Percentiles rank a stretch among this genome's conserved stretches.
phyloP scores from a whole-genome alignment of 164 flowering plant species.

The Stephania yunnanensis region DNA sequence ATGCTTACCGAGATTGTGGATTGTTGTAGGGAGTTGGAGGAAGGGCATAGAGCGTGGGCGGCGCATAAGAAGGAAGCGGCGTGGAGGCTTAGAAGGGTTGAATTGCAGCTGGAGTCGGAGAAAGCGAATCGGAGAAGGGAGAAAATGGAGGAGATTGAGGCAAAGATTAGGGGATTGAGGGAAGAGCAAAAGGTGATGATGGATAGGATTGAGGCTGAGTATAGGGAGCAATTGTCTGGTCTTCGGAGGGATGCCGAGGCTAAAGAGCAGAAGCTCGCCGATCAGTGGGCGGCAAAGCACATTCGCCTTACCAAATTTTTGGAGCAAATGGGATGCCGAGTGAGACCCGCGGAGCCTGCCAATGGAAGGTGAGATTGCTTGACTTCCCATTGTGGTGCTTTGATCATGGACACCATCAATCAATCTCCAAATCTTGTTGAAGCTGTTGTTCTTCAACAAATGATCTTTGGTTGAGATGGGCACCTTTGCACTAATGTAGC shows the following conservation, averaged over 20 bases:
- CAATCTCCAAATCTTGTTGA: not conserved
- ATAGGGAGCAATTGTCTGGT: constrained; percentile 64
- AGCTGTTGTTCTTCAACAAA: not conserved
- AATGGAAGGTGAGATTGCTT: constrained; percentile 31
- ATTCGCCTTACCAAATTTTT: constrained; percentile 53
- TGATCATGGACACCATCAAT: not conserved
- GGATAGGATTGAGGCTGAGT: constrained; percentile 74
- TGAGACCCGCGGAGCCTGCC: constrained; percentile 31
- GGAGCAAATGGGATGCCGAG: constrained; percentile 60
- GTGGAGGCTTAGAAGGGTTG: constrained; percentile 83
- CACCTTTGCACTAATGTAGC: not conserved
- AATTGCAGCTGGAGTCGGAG: constrained; percentile 87
- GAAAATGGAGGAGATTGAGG: constrained; percentile 81
- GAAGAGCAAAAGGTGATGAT: constrained; percentile 59
- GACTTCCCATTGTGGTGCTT: not conserved
- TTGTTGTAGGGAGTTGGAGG: constrained; percentile 80
- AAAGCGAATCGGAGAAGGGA: constrained; percentile 63
- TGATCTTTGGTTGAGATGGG: not conserved
- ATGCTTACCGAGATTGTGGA: constrained; percentile 53
- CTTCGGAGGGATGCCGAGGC: constrained; percentile 78
- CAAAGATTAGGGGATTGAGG: constrained; percentile 58
- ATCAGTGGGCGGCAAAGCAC: constrained; percentile 74
- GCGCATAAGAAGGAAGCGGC: constrained; percentile 89
- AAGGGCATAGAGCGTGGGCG: constrained; percentile 71
- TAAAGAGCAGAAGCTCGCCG: constrained; percentile 77